Conservation (phyloP, 2,329 filamentous ascomycete species). For the Botryotinia calthae region DNA sequence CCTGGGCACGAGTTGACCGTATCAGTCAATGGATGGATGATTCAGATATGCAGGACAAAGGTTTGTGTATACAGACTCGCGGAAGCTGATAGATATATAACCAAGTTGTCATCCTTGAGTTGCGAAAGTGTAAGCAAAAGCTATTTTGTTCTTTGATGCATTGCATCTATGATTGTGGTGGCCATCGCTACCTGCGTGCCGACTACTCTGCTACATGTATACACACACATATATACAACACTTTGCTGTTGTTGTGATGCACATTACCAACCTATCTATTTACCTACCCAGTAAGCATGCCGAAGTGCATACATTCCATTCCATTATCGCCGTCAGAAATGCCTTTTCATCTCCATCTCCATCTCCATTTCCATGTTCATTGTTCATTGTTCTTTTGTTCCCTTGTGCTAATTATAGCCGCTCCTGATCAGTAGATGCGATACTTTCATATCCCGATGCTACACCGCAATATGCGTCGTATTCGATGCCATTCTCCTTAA, state of each 20-base stretch:
- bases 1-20: neutral
- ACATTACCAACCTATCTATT: neutral
- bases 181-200: neutral
- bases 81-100: neutral
- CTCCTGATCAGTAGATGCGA: neutral
- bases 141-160: neutral
- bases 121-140: neutral
- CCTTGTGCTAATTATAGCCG: neutral
- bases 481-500: neutral
- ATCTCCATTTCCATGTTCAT: neutral
- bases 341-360: neutral
- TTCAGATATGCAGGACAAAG: slow-evolving; percentile 2
- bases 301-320: neutral
- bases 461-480: neutral
- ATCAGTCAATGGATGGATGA: neutral
- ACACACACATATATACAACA: neutral
- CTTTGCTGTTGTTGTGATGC: neutral
- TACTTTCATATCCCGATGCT: neutral
- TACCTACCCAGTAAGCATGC: neutral
- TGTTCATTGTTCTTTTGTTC: neutral
- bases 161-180: neutral
- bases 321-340: neutral
- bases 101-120: neutral
- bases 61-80: neutral
- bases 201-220: no score